Conservation (phyloP, 2,329 filamentous ascomycete genomes). For the Trichoderma citrinoviride region DNA sequence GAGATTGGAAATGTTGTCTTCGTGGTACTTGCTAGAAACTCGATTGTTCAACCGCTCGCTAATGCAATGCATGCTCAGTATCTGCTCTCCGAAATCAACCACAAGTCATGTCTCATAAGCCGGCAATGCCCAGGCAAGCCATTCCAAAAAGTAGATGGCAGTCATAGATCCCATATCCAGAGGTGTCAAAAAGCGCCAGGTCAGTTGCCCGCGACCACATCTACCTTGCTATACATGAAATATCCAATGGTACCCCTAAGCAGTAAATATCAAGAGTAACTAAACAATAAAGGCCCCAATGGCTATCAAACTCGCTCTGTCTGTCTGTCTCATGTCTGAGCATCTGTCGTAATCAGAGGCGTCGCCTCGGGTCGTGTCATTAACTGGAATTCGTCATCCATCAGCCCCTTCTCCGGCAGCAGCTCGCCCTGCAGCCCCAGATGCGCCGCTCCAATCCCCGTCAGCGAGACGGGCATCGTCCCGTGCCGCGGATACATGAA, state of each 20-base stretch:
- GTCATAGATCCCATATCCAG: conserved; percentile 2
- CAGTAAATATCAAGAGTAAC: neutral
- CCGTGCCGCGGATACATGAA: conserved; percentile 14
- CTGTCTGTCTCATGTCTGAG: conserved; percentile 16
- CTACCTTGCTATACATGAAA: conserved; percentile 8
- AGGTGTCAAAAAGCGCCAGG: conserved; percentile 7
- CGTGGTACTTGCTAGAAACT: neutral
- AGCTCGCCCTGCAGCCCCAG: conserved; percentile 24
- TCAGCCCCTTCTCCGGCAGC: conserved; percentile 23
- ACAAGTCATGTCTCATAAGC: conserved; percentile 11
- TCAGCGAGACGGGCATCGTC: conserved; percentile 25
- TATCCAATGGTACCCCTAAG: neutral
- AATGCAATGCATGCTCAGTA: neutral
- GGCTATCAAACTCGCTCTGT: neutral
- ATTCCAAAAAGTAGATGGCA: neutral
- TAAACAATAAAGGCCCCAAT: too few relatives aligned
- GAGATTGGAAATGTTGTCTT: too few relatives aligned
- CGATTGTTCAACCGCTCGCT: neutral
- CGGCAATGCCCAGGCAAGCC: neutral
- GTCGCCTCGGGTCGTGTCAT: conserved; percentile 24
- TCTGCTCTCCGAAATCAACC: neutral
- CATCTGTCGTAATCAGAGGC: conserved; percentile 26
- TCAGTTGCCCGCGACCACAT: conserved; percentile 22
- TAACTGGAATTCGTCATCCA: conserved; percentile 25
- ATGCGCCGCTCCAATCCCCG: conserved; percentile 30